Evolutionary conservation across 2,329 filamentous ascomycete species (phyloP).

Genomic region (Tolypocladium album): DNA sequence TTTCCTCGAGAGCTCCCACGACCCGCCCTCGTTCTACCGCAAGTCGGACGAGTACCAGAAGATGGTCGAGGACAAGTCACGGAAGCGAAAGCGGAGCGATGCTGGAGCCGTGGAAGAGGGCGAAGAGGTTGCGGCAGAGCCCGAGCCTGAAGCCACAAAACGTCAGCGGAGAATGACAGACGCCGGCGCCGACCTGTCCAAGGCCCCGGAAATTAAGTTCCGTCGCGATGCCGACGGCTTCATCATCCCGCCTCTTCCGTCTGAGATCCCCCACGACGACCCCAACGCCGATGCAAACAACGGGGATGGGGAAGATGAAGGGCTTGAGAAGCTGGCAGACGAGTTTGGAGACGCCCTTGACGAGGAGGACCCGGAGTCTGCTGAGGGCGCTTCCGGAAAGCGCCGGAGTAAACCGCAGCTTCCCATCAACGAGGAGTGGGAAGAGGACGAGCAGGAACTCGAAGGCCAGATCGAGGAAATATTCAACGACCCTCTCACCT

Average conservation of each 20-base stretch:
- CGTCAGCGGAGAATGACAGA: conserved; percentile 10
- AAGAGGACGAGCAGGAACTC: conserved; percentile 51
- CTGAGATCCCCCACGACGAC: conserved; percentile 22
- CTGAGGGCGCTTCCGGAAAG: conserved; percentile 8
- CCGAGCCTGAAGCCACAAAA: not conserved
- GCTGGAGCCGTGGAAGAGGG: conserved; percentile 11
- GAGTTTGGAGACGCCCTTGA: conserved; percentile 33
- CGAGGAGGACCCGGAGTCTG: conserved; percentile 13
- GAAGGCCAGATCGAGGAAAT: conserved; percentile 62
- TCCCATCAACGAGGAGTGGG: conserved; percentile 52
- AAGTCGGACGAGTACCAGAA: conserved; percentile 49
- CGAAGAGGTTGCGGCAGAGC: conserved; percentile 1
- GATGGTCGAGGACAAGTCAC: conserved; percentile 36
- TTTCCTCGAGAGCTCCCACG: conserved; percentile 61
- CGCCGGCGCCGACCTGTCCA: conserved; percentile 23
- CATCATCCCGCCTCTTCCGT: conserved; percentile 45
- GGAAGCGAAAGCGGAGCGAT: conserved; percentile 31
- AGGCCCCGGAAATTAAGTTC: conserved; percentile 22
- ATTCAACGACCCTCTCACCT: conserved; percentile 50
- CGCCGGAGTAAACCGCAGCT: conserved; percentile 29
- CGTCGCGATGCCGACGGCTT: conserved; percentile 58
- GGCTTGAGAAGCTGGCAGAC: conserved; percentile 29
- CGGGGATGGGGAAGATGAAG: conserved; percentile 13
- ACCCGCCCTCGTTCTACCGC: conserved; percentile 75
- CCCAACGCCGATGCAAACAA: conserved; percentile 5